phyloP scores from a whole-genome alignment of 148 eudicot genomes.

The Heliamphora exappendiculata region DNA sequence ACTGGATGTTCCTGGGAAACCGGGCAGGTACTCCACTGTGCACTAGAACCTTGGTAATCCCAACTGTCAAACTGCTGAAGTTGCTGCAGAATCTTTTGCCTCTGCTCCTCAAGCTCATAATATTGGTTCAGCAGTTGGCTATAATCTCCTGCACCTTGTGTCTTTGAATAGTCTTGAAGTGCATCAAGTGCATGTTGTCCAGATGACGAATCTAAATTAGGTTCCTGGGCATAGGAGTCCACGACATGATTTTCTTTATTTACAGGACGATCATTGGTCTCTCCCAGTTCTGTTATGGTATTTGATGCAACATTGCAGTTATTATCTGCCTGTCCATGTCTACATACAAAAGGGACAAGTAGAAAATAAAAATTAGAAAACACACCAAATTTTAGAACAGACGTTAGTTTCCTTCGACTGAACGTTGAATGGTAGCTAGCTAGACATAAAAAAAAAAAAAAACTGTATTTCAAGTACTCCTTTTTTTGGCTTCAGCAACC shows the following conservation, averaged over 20 bases:
- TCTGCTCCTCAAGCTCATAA: constrained; percentile 71
- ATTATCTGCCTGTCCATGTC: constrained; percentile 26
- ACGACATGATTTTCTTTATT: constrained; percentile 20
- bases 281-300: constrained; percentile 22
- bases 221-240: constrained; percentile 20
- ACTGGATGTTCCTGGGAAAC: constrained; percentile 32
- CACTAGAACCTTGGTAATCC: constrained; percentile 30
- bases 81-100: constrained; percentile 62
- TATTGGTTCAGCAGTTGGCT: constrained; percentile 51
- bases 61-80: constrained; percentile 48
- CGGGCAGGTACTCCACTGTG: constrained; percentile 27
- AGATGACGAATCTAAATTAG: constrained; percentile 19
- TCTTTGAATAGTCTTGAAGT: constrained; percentile 18
- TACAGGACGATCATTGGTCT: constrained; percentile 15
- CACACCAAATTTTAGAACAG: background rate
- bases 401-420: background rate
- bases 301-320: constrained; percentile 17
- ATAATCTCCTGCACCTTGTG: constrained; percentile 46
- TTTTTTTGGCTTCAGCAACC: too few relatives aligned
- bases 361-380: constrained; percentile 13
- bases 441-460: background rate
- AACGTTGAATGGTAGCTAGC: background rate
- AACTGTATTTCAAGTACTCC: background rate
- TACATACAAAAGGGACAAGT: constrained; percentile 15
- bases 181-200: constrained; percentile 22